Percentiles rank a stretch among this genome's conserved stretches.
These are phyloP conservation scores for Diplodia corticola DNA, from an alignment of 2,329 filamentous ascomycete species.

Conservation along the genomic window DNA sequence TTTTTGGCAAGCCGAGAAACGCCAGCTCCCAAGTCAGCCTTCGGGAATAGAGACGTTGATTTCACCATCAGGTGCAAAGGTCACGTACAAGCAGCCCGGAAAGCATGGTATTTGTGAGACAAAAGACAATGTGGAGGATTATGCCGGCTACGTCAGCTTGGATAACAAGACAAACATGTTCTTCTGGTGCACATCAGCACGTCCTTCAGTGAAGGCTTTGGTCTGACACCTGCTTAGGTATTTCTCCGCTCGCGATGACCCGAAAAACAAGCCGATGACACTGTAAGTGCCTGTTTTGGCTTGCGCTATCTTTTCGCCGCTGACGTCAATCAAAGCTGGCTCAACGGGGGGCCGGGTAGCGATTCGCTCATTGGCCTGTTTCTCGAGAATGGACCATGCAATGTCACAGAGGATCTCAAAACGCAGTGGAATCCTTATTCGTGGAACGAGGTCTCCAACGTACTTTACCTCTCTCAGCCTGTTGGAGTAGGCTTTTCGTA, in stretches of 20 bases:
- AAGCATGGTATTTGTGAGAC: conserved; percentile 46
- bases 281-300: neutral
- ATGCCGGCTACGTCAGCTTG: conserved; percentile 40
- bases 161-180: conserved; percentile 42
- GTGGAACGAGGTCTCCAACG: conserved; percentile 42
- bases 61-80: neutral
- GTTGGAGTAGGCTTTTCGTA: conserved; percentile 45
- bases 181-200: conserved; percentile 40
- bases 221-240: neutral
- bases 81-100: neutral
- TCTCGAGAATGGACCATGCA: conserved; percentile 46
- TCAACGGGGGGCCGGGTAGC: conserved; percentile 44
- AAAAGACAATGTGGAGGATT: conserved; percentile 36
- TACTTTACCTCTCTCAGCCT: conserved; percentile 43
- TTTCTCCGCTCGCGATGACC: neutral
- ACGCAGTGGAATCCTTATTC: conserved; percentile 41
- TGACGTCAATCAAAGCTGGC: neutral
- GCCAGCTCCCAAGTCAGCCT: neutral
- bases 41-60: conserved; percentile 37
- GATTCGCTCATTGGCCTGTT: conserved; percentile 42
- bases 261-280: neutral
- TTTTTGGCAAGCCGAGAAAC: neutral
- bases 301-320: rapidly evolving
- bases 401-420: conserved; percentile 43
- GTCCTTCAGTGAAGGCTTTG: too few relatives aligned